phyloP scores from a whole-genome alignment of 345 rosid genomes.

The Atalantia buxifolia region DNA sequence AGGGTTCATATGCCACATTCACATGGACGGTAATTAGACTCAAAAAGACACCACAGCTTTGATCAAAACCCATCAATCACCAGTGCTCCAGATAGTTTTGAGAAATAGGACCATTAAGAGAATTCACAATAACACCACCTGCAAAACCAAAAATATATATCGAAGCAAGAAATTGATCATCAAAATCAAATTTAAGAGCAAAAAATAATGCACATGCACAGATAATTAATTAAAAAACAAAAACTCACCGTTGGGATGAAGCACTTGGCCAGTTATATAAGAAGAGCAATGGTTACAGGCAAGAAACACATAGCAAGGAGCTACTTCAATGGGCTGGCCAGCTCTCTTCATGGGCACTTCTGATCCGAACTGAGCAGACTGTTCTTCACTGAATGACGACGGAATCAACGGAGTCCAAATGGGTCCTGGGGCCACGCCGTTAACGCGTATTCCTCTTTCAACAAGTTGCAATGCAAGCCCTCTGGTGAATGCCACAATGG shows the following conservation, averaged over 20 bases:
- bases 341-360: constrained; percentile 68
- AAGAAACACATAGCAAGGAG: constrained; percentile 65
- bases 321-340: constrained; percentile 74
- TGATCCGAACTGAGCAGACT: constrained; percentile 41
- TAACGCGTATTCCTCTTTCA: constrained; percentile 55
- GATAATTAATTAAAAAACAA: no score
- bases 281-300: constrained; percentile 78
- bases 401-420: constrained; percentile 81
- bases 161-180: background rate
- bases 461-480: constrained; percentile 67
- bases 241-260: constrained; percentile 66
- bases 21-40: background rate
- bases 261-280: constrained; percentile 70
- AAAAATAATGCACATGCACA: no score
- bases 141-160: constrained; percentile 1
- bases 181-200: background rate
- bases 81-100: background rate
- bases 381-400: constrained; percentile 47
- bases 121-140: constrained; percentile 50
- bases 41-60: background rate
- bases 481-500: constrained; percentile 64
- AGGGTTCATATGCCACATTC: no score
- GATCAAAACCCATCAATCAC: background rate
- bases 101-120: constrained; percentile 12
- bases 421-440: constrained; percentile 79